Evolutionary conservation across 2,329 filamentous ascomycete species (phyloP), one percentile per base, ranked within the genome.

Genomic region (Fusarium sp.): DNA sequence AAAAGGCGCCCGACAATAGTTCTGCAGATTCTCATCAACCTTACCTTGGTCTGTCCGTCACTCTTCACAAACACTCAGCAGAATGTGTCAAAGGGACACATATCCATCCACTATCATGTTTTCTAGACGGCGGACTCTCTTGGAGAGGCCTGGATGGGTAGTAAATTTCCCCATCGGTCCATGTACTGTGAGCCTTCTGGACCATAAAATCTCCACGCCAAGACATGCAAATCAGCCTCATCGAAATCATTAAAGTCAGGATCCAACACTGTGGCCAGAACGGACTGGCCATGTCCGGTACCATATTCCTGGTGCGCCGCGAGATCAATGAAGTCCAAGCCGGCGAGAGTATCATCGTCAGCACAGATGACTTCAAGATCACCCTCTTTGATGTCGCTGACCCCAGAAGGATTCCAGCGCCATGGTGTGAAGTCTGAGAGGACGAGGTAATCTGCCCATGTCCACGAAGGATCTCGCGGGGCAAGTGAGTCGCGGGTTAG

Each of bases 291-390:
- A 31, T 8, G 41, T 3, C 16, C 2, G 8, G 18, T 8, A 3
- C 4, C 0, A 20, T 4, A 5, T 9, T 18, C 3, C 4, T 11
- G 13, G 23, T 33, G 8, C 3, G 4, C 3, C 15, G 28, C 9
- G 4, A 23, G 6, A 4, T 16, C 5, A 33, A n/a, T 8, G 2
- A n/a, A 26, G 6, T 7, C 8, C 2, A 34, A 16, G 8, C 15
- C 13, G 2, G 4, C 6, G 26, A n/a, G 11, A 5, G 7, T 13
- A 16, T 3, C 12, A 2, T n/a, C 15, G 4, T 13, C 15, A 15
- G 13, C 13, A 15, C 34, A 36, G 7, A 37, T 37, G 4, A 37
- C 34, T 37, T 37, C 34, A 37, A 37, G 34, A n/a, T 37, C 34
- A 4, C 34, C 34, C 16, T n/a, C 9, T 16, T 37, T 37, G 8